A percentile compares a stretch with the other conserved stretches of the same genome.
phyloP scores from a whole-genome alignment of 805 yeast species.

The Candida sakaeoensis region DNA sequence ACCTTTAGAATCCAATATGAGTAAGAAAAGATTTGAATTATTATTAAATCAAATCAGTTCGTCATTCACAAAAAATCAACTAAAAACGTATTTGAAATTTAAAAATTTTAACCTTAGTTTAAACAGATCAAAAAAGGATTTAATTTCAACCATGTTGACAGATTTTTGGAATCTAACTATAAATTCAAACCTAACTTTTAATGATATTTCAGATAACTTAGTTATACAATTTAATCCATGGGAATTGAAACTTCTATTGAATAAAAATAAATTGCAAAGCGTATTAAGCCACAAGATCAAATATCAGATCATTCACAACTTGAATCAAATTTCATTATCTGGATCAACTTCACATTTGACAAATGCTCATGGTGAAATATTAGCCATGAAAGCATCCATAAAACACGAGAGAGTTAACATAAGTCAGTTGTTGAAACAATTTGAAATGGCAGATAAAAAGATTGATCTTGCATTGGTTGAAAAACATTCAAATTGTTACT shows the following conservation, averaged over 20 bases:
- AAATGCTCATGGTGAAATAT: neutral
- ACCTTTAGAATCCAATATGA: conserved; percentile 10
- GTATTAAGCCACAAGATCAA: neutral
- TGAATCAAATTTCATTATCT: conserved; percentile 2
- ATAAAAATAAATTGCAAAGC: neutral
- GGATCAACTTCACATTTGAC: neutral
- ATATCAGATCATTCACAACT: neutral
- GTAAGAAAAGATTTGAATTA: conserved; percentile 10
- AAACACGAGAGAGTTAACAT: conserved; percentile 3
- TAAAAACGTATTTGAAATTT: conserved; percentile 9
- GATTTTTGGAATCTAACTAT: conserved; percentile 1
- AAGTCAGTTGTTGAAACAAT: conserved; percentile 2
- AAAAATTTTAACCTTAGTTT: neutral
- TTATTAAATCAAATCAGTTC: conserved; percentile 7
- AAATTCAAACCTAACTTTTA: neutral
- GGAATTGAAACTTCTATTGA: conserved; percentile 4
- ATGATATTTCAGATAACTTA: conserved; percentile 4
- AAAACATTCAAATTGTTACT: conserved; percentile 7
- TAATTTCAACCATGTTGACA: neutral
- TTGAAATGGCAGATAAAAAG: neutral
- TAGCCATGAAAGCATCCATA: neutral
- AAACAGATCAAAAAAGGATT: conserved; percentile 1
- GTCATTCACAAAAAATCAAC: conserved; percentile 16
- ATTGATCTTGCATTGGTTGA: neutral
- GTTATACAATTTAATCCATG: conserved; percentile 4